Conservation (phyloP, 164 flowering plant species). For the Stephania yunnanensis region DNA sequence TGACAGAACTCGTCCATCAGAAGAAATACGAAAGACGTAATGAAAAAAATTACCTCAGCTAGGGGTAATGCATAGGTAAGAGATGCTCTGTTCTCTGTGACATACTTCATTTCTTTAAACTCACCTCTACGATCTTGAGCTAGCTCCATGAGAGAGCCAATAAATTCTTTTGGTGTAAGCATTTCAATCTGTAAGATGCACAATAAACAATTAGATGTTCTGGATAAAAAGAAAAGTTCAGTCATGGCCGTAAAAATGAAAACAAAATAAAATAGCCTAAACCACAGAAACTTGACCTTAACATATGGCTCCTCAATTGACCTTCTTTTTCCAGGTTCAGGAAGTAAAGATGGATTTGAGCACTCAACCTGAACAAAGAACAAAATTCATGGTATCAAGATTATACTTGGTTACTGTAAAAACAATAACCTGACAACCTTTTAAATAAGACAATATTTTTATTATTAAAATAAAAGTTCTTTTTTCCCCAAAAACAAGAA, state of each 20-base stretch:
- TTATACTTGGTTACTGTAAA: neutral
- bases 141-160: constrained; percentile 95
- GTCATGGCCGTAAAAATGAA: neutral
- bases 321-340: constrained; percentile 78
- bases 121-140: constrained; percentile 92
- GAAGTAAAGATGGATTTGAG: constrained; percentile 92
- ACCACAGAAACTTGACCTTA: constrained; percentile 46
- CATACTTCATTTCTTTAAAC: constrained; percentile 85
- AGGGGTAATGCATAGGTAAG: constrained; percentile 77
- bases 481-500: neutral
- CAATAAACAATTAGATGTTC: constrained; percentile 2
- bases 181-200: constrained; percentile 65
- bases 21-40: neutral
- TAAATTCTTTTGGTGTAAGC: constrained; percentile 93
- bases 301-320: constrained; percentile 91
- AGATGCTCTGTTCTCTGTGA: constrained; percentile 84
- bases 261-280: neutral
- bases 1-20: neutral
- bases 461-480: neutral
- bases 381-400: neutral
- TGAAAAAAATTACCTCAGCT: constrained; percentile 59
- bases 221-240: neutral
- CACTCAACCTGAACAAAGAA: constrained; percentile 67
- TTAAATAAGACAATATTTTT: neutral
- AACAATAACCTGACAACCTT: neutral